Conservation (phyloP, 345 rosid genomes). For the Noccaea bulbosa region DNA sequence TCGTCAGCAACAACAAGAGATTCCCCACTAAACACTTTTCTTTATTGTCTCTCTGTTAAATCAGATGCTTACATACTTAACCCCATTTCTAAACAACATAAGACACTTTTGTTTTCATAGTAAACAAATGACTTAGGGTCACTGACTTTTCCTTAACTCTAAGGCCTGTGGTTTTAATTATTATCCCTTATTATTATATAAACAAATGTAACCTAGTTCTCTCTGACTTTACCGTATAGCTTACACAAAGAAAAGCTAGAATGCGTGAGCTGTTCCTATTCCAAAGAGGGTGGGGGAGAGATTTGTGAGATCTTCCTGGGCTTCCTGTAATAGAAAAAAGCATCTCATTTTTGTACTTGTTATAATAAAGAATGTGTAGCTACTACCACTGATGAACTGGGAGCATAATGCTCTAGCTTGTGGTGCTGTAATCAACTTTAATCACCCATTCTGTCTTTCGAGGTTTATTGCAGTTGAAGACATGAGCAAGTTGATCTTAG, state of each 20-base stretch:
- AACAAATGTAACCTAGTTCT: constrained; percentile 37
- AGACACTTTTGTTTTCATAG: constrained; percentile 37
- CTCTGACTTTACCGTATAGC: constrained; percentile 30
- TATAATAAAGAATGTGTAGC: constrained; percentile 33
- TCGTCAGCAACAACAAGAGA: constrained; percentile 42
- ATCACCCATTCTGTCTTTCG: constrained; percentile 19
- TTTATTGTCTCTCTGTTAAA: constrained; percentile 43
- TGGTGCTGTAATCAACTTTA: constrained; percentile 47
- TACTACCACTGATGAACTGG: constrained; percentile 40
- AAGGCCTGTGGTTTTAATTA: constrained; percentile 34
- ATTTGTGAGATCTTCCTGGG: constrained; percentile 42
- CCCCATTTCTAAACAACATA: constrained; percentile 35
- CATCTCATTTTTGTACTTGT: constrained; percentile 26
- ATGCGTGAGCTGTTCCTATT: constrained; percentile 43
- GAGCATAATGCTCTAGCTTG: constrained; percentile 39
- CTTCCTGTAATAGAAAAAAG: constrained; percentile 41
- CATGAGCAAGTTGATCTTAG: constrained; percentile 39
- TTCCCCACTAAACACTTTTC: constrained; percentile 45
- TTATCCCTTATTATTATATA: constrained; percentile 16
- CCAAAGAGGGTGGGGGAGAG: constrained; percentile 43
- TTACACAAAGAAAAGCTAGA: constrained; percentile 29
- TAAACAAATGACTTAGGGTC: constrained; percentile 45
- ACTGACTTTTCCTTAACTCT: constrained; percentile 45
- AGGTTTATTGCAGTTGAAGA: constrained; percentile 18
- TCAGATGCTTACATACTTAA: constrained; percentile 47